Evolutionary conservation across 208 protist species (phyloP).

Genomic region (Crithidia mellificae): DNA sequence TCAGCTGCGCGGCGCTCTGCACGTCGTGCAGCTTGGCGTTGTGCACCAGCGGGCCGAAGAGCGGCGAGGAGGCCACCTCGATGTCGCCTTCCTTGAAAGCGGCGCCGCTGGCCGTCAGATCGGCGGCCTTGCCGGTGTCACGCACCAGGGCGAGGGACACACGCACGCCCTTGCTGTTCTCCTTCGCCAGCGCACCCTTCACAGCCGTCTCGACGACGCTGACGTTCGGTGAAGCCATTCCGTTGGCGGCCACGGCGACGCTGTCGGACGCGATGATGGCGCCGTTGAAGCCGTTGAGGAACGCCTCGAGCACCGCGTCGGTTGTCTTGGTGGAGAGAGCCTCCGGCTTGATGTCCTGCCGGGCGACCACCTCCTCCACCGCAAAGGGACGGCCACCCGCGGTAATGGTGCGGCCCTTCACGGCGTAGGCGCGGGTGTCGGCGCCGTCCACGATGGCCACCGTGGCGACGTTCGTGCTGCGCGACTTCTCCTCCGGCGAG

Average conservation of each 20-base stretch:
- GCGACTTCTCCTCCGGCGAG: slow-evolving; percentile 13
- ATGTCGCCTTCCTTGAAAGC: slow-evolving; percentile 20
- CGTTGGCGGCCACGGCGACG: slow-evolving; percentile 21
- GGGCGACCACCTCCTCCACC: slow-evolving; percentile 48
- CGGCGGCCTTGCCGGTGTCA: slow-evolving; percentile 28
- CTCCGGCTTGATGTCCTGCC: slow-evolving; percentile 15
- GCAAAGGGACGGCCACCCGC: slow-evolving; percentile 31
- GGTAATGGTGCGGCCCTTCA: slow-evolving; percentile 28
- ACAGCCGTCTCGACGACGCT: slow-evolving; percentile 30
- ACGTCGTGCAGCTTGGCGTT: slow-evolving; percentile 34
- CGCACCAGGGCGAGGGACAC: slow-evolving; percentile 43
- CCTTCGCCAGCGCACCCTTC: slow-evolving; percentile 16
- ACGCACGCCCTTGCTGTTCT: slow-evolving; percentile 41
- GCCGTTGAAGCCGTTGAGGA: slow-evolving; percentile 57
- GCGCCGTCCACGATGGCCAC: slow-evolving; percentile 34
- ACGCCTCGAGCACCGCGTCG: slow-evolving; percentile 35
- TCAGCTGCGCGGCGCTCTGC: slow-evolving; percentile 12
- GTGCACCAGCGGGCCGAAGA: slow-evolving; percentile 54
- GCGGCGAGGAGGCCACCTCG: slow-evolving; percentile 39
- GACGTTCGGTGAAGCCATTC: slow-evolving; percentile 36
- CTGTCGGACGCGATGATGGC: slow-evolving; percentile 44
- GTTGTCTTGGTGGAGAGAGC: slow-evolving; percentile 30
- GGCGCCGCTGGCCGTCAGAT: slow-evolving; percentile 14
- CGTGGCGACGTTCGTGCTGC: slow-evolving; percentile 32
- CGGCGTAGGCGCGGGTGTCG: slow-evolving; percentile 28